A percentile compares a stretch with the other conserved stretches of the same genome.
phyloP scores from a whole-genome alignment of 169 alveolate genomes.

The Cryptosporidium sp. region DNA sequence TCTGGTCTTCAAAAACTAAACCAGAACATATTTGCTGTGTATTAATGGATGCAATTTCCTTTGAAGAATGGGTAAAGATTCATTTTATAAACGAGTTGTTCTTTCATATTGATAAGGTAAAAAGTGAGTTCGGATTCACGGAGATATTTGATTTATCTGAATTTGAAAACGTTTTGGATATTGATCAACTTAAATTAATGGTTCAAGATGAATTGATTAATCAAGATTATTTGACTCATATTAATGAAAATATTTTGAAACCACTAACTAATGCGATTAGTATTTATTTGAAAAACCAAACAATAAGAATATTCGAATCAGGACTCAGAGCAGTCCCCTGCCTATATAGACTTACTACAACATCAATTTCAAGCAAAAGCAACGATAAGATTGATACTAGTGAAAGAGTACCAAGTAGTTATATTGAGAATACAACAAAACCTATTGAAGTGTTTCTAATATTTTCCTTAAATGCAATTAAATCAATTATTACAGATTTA shows the following conservation, averaged over 20 bases:
- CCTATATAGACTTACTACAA: conserved; percentile 48
- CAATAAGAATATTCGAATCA: conserved; percentile 13
- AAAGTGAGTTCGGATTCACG: not conserved
- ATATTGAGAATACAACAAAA: conserved; percentile 52
- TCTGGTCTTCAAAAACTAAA: conserved; percentile 36
- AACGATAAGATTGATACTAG: not conserved
- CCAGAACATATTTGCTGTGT: conserved; percentile 59
- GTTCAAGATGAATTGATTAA: conserved; percentile 19
- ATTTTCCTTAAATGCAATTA: conserved; percentile 60
- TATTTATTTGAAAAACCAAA: conserved; percentile 37
- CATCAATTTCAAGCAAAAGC: not conserved
- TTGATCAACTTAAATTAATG: conserved; percentile 8
- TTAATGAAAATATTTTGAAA: not conserved
- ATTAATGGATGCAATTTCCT: conserved; percentile 38
- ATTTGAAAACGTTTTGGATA: conserved; percentile 8
- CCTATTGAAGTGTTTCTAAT: conserved; percentile 38
- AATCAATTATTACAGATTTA: conserved; percentile 20
- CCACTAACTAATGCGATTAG: not conserved
- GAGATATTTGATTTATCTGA: not conserved
- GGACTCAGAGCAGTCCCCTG: conserved; percentile 70
- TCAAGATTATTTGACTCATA: conserved; percentile 26
- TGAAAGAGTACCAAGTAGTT: conserved; percentile 46
- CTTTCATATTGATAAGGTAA: conserved; percentile 23
- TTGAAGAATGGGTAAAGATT: conserved; percentile 24
- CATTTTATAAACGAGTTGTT: conserved; percentile 39